A percentile compares a stretch with the other conserved stretches of the same genome.
Conservation (phyloP, 2,329 filamentous ascomycete genomes). For the Penicillium carneum region DNA sequence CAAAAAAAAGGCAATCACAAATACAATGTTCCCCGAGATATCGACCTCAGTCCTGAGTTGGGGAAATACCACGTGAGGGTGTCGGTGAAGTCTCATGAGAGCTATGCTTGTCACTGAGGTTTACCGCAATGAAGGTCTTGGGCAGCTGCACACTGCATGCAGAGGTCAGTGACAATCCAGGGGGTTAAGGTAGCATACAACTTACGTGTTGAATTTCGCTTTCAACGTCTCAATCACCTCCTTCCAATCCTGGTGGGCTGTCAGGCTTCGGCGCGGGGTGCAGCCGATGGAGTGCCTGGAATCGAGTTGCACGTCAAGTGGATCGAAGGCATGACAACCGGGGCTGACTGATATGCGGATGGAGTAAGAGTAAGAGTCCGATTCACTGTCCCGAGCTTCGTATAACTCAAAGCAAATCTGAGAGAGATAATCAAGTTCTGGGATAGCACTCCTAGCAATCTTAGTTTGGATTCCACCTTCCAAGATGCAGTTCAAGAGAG, state of each 20-base stretch:
- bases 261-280: conserved; percentile 86
- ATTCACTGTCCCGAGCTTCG: conserved; percentile 83
- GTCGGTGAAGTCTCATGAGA: conserved; percentile 26
- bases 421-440: conserved; percentile 94
- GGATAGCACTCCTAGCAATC: conserved; percentile 92
- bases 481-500: conserved; percentile 93
- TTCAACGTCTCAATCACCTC: conserved; percentile 93
- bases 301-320: conserved; percentile 93
- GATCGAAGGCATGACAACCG: conserved; percentile 94
- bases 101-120: conserved; percentile 59
- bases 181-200: conserved; percentile 35
- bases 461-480: conserved; percentile 97
- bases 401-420: conserved; percentile 99
- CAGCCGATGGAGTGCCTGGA: conserved; percentile 95
- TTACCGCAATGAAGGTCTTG: conserved; percentile 60
- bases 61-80: conserved; percentile 3
- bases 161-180: conserved; percentile 11
- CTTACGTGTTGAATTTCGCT: conserved; percentile 92
- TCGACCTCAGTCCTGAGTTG: background rate
- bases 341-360: conserved; percentile 96
- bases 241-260: conserved; percentile 92
- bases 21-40: background rate
- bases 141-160: conserved; percentile 58
- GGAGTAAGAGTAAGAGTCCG: conserved; percentile 85
- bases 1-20: background rate